Percentiles rank a stretch among this genome's conserved stretches.
phyloP scores from a whole-genome alignment of 75 land plant species.

The Cupressus sempervirens region DNA sequence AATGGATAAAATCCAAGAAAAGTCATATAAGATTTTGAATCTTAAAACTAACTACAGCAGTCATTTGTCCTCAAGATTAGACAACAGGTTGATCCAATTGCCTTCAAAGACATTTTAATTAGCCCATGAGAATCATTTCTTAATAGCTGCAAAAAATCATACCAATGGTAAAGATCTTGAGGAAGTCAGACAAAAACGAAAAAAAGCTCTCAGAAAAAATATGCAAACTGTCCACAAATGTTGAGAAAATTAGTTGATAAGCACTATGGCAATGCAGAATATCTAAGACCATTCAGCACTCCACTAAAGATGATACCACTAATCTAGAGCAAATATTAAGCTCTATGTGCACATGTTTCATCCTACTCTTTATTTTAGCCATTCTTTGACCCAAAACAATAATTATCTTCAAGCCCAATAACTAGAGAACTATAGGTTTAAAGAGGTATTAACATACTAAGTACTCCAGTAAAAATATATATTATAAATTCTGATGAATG shows the following conservation, averaged over 20 bases:
- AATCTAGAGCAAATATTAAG: neutral
- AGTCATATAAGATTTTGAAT: too few species aligned
- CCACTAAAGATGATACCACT: neutral
- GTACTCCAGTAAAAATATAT: neutral
- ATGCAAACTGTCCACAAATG: neutral
- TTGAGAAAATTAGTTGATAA: neutral
- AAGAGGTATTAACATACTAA: neutral
- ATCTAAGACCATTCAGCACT: neutral
- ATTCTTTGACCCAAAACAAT: neutral
- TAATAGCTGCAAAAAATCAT: too few species aligned
- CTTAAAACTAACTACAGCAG: too few species aligned
- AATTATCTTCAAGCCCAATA: neutral
- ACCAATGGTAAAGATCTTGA: too few species aligned
- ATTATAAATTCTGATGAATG: neutral
- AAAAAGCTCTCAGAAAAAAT: neutral
- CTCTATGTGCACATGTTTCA: neutral
- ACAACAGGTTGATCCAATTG: too few species aligned
- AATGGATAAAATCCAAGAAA: too few species aligned
- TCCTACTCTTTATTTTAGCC: neutral
- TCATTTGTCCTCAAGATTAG: too few species aligned
- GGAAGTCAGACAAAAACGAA: neutral
- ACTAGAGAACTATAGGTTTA: neutral
- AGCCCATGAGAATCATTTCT: too few species aligned
- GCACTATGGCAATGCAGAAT: neutral
- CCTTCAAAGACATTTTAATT: too few species aligned